Base-by-base conservation (phyloP, 192 early-diverging fungal genomes). In the Backusella luteola region DNA sequence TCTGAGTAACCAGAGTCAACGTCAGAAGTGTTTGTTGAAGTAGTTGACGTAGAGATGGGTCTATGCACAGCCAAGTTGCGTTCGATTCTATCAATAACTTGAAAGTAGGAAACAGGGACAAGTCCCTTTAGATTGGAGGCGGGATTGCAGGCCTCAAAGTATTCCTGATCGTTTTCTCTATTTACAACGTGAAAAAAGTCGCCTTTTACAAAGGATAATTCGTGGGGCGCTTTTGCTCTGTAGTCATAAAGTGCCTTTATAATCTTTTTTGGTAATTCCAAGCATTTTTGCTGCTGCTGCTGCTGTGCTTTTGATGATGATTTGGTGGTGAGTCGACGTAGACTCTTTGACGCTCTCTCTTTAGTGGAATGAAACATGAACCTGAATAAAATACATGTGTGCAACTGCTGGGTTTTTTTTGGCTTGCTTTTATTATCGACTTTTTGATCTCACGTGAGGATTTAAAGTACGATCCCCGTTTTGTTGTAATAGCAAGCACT, bases 111-210 rank as follows among this genome's bases (percentile, higher is more conserved):
- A 32, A 90, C 88, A 34, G 92, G 92, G 17, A 91, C 92, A 49
- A 90, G 84, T n/a, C 92, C 92, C 32, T 86, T 89, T 66, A 84
- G 79, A 36, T 90, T 89, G 32, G 87, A 89, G 68, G 88, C 85
- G 67, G 92, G 92, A 75, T 93, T 91, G 34, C 85, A 84, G 14
- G 89, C 92, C n/a, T 91, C 88, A 77, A 90, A 93, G 90, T 90
- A 93, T 56, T 87, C 74, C 23, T 79, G 81, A 84, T 91, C 91
- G 66, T 89, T 85, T 35, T 91, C 90, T 73, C 91, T 87, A 21
- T 87, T 89, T 11, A 69, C 74, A 38, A 94, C 93, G 67, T 93
- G 89, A 80, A 92, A 94, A 78, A 94, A 94, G 53, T 94, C 93
- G 71, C 92, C 93, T 67, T 91, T 88, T 74, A 84, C 84, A 67